Evolutionary conservation across 2,329 filamentous ascomycete species (phyloP).

Genomic region (Beauveria pseudobassiana): DNA sequence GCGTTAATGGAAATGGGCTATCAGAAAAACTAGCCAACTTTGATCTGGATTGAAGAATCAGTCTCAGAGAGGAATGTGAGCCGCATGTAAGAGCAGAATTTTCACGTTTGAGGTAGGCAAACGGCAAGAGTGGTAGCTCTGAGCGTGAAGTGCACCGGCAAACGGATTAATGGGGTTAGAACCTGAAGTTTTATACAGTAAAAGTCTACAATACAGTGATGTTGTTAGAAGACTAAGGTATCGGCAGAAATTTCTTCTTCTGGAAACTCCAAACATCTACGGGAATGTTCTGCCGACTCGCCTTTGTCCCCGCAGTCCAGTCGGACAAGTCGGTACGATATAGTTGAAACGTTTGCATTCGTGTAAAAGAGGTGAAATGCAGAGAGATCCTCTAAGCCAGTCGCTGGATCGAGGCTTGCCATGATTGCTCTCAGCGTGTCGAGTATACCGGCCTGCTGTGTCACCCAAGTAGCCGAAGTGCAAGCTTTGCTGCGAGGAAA

Average conservation of each 20-base stretch:
- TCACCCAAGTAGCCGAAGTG: constrained; percentile 3
- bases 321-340: neutral
- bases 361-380: neutral
- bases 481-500: neutral
- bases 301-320: neutral
- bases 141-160: neutral
- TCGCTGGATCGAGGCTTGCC: neutral
- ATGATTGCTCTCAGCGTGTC: constrained; percentile 8
- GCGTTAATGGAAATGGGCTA: neutral
- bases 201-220: no score
- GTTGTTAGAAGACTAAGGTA: no score
- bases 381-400: neutral
- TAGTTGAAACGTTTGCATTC: neutral
- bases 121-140: neutral
- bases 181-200: neutral
- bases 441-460: constrained; percentile 1
- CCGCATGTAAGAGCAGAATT: neutral
- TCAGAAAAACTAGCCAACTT: no score
- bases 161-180: neutral
- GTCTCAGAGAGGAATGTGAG: neutral
- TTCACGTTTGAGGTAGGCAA: neutral
- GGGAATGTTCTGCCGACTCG: neutral
- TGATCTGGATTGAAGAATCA: neutral
- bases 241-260: neutral
- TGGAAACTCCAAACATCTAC: neutral